Evolutionary conservation across 2,329 filamentous ascomycete genomes (phyloP).

Genomic region (Microdochium paspali): DNA sequence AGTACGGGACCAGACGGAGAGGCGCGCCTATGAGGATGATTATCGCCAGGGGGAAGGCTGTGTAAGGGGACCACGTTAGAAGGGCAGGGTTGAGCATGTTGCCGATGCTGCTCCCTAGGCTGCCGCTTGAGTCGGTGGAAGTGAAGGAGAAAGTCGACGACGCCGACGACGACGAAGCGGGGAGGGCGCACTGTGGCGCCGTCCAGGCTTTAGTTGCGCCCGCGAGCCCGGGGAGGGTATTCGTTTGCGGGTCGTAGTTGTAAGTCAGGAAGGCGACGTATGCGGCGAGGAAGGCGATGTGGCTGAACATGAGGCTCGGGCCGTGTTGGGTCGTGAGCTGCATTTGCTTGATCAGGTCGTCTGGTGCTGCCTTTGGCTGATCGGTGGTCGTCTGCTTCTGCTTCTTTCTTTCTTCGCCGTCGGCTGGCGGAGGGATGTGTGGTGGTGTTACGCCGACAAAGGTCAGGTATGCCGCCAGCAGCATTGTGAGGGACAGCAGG

Average conservation of each 20-base stretch:
- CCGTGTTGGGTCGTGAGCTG: neutral
- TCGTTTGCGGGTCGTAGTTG: neutral
- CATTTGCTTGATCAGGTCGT: neutral
- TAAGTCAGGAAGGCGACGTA: neutral
- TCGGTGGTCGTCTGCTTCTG: no score
- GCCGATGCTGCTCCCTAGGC: neutral
- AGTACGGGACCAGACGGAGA: conserved; percentile 26
- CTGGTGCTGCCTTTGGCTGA: neutral
- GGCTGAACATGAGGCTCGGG: neutral
- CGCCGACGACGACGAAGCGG: no score
- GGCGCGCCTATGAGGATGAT: conserved; percentile 20
- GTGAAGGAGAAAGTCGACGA: no score
- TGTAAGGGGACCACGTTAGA: conserved; percentile 25
- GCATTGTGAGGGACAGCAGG: neutral
- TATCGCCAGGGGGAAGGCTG: conserved; percentile 21
- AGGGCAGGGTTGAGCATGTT: conserved; percentile 20
- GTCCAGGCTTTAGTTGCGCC: neutral
- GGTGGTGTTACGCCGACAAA: neutral
- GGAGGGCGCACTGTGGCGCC: neutral
- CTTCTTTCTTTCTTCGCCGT: neutral
- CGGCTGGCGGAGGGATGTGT: neutral
- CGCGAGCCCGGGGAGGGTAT: neutral
- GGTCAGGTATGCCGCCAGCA: neutral
- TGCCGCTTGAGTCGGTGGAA: no score
- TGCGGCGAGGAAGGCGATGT: neutral